phyloP scores from a whole-genome alignment of 257 asterid genomes.

The Nicotiana sylvestris region DNA sequence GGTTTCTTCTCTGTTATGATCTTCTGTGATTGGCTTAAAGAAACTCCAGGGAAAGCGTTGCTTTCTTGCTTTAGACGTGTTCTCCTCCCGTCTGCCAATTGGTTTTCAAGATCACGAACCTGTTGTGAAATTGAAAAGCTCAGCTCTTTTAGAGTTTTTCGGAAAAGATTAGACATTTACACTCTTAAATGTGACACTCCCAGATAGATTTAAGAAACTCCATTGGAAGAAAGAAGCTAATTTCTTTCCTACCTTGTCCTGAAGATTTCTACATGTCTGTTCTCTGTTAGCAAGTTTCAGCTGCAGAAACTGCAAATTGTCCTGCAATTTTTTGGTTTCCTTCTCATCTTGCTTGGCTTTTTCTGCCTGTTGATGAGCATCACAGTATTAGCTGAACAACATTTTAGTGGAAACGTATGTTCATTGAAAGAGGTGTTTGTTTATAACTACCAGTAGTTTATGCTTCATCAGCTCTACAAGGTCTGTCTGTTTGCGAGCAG shows the following conservation, averaged over 20 bases:
- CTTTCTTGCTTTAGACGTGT: slow-evolving; percentile 69
- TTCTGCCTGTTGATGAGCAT: slow-evolving; percentile 63
- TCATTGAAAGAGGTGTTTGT: not conserved
- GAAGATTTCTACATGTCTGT: slow-evolving; percentile 69
- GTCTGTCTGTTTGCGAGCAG: slow-evolving; percentile 78
- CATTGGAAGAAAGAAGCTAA: not conserved
- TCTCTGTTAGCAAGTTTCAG: slow-evolving; percentile 74
- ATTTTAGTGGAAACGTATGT: not conserved
- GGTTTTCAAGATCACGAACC: slow-evolving; percentile 88
- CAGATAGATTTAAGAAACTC: not conserved
- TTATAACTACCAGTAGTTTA: slow-evolving; percentile 71
- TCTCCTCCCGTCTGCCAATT: slow-evolving; percentile 83
- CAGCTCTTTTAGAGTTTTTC: not conserved
- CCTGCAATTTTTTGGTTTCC: slow-evolving; percentile 87
- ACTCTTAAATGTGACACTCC: not conserved
- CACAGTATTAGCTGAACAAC: slow-evolving; percentile 16
- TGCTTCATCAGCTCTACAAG: slow-evolving; percentile 61
- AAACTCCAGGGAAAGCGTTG: slow-evolving; percentile 60
- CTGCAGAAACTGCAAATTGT: slow-evolving; percentile 68
- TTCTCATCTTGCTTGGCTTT: slow-evolving; percentile 83
- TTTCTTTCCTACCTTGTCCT: slow-evolving; percentile 59
- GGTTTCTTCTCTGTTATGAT: slow-evolving; percentile 57
- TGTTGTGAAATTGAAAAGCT: slow-evolving; percentile 25
- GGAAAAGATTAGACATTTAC: not conserved
- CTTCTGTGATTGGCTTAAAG: slow-evolving; percentile 49